Evolutionary conservation across 2,329 filamentous ascomycete genomes (phyloP).

Genomic region (Didymella pomorum): DNA sequence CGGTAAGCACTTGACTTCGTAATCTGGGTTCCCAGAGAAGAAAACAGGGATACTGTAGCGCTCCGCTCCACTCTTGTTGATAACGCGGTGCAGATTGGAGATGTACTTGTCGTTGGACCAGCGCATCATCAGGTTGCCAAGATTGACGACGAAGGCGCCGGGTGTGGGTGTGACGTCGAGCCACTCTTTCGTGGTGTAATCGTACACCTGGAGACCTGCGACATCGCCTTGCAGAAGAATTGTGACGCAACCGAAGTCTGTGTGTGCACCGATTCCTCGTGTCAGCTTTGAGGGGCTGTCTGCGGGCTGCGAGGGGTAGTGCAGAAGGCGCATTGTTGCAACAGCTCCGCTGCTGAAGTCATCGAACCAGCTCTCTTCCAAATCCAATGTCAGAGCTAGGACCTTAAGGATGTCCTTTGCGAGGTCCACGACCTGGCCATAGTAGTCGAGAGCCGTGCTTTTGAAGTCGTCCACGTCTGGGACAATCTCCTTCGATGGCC

Average conservation of each 20-base stretch:
- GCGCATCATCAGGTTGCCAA: constrained; percentile 64
- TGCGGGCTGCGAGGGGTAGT: constrained; percentile 53
- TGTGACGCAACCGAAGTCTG: constrained; percentile 55
- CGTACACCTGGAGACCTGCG: constrained; percentile 79
- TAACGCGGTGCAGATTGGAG: constrained; percentile 54
- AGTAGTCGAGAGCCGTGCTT: constrained; percentile 50
- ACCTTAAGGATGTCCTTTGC: constrained; percentile 54
- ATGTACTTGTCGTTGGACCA: constrained; percentile 55
- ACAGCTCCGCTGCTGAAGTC: constrained; percentile 49
- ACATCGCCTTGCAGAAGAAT: constrained; percentile 54
- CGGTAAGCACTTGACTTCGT: constrained; percentile 54
- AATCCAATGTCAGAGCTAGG: constrained; percentile 52
- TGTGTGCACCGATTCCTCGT: constrained; percentile 55
- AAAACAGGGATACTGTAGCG: constrained; percentile 49
- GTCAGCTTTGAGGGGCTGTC: constrained; percentile 38
- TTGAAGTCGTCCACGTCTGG: constrained; percentile 44
- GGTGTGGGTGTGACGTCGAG: constrained; percentile 79
- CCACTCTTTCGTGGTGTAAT: constrained; percentile 72
- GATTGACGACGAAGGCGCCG: constrained; percentile 84
- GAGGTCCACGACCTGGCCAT: constrained; percentile 49
- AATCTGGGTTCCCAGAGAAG: constrained; percentile 56
- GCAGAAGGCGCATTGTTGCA: constrained; percentile 54
- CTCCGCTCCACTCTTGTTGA: constrained; percentile 52
- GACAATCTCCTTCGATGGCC: constrained; percentile 39
- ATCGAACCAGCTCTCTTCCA: constrained; percentile 51